Base-by-base conservation (phyloP, 164 flowering plant genomes). In the Nymphaea colorata region DNA sequence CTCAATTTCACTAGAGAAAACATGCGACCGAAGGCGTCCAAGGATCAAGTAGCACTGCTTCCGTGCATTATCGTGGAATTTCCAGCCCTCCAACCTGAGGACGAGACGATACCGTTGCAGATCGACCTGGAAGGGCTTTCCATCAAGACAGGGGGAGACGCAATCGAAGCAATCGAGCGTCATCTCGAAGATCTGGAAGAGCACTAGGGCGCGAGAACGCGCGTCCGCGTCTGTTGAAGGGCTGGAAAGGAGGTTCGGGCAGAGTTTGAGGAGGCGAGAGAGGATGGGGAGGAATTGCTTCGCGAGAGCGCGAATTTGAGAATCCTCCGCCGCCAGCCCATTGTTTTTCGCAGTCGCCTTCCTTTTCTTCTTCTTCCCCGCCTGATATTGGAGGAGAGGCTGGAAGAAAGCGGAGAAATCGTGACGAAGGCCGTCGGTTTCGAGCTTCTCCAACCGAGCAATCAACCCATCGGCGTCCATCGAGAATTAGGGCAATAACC, bases 281-380 rank as follows among this genome's bases (percentile, higher is more conserved):
- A 90, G 74, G 71, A 90, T 87, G 0, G 87, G 71, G 45, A 87
- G 83, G 76, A 77, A 89, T n/a, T 76, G 75, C 77, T 93, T 93
- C 5, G 96, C 97, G 10, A 93, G 88, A 2, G 90, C 59, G 3
- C 94, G 91, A 47, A 83, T 67, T 10, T 5, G 53, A 45, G 53
- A 45, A 45, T 45, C 53, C 53, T 45, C 53, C 53, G 5, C 11
- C 11, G 53, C 53, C 7, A 45, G 11, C 1, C 11, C 11, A 5
- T 59, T 12, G 17, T 73, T 57, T 61, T 42, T 69, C 43, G 75
- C 72, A 53, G 15, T 4, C 59, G 66, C 62, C 6, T 41, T 51
- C 42, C 59, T 45, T 25, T 67, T 57, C 68, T 66, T 67, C 64
- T 61, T 55, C 62, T 68, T 74, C 6, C 14, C 55, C n/a, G 36